Conservation (phyloP, 148 eudicot genomes). For the Spergularia bocconei region DNA sequence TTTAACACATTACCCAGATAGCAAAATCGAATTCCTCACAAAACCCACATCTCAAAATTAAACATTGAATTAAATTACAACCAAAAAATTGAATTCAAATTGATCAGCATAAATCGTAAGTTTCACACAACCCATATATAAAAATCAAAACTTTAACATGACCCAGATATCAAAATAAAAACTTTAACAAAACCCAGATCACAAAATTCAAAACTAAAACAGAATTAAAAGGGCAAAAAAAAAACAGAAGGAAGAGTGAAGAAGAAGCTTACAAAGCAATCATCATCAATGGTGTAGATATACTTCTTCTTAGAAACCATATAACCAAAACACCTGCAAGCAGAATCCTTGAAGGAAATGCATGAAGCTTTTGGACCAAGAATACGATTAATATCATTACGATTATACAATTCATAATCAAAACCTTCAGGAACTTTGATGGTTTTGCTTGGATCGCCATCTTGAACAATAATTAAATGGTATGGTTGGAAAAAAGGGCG, state of each 20-base stretch:
- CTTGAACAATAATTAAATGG: conserved; percentile 80
- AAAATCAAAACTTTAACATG: background rate
- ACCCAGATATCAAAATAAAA: background rate
- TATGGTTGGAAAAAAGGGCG: conserved; percentile 70
- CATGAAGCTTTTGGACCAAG: conserved; percentile 76
- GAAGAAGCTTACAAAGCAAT: conserved; percentile 68
- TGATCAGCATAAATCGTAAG: too few species aligned
- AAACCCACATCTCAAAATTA: background rate
- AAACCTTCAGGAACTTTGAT: conserved; percentile 75
- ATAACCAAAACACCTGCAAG: conserved; percentile 79
- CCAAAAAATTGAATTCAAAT: too few species aligned
- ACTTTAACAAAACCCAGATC: background rate
- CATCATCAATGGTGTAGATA: conserved; percentile 85
- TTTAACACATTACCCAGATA: background rate
- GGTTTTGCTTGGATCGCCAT: conserved; percentile 64
- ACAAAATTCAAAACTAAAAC: background rate
- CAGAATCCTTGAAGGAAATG: conserved; percentile 88
- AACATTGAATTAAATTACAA: background rate
- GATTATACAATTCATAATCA: conserved; percentile 74
- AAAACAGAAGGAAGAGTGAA: background rate
- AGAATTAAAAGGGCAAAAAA: background rate
- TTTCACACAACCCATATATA: background rate
- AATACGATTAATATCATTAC: conserved; percentile 73
- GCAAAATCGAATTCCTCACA: background rate
- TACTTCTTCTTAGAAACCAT: conserved; percentile 92